phyloP scores from a whole-genome alignment of 1,284 basidiomycete genomes.

The Inonotus obliquus region DNA sequence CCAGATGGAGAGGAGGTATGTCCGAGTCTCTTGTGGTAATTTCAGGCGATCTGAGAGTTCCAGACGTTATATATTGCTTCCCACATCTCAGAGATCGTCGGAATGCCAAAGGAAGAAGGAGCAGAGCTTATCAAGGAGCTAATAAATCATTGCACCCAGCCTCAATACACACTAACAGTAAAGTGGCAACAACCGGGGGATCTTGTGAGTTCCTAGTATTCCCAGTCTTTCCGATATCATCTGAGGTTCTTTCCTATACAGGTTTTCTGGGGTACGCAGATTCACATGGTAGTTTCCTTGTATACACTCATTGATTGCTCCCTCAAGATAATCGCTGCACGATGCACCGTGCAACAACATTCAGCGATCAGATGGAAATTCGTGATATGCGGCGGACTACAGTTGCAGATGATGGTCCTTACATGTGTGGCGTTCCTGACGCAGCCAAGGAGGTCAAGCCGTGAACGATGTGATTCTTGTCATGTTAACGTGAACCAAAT shows the following conservation, averaged over 20 bases:
- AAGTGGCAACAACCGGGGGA: conserved; percentile 28
- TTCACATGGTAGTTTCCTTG: background rate
- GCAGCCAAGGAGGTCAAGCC: background rate
- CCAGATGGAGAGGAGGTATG: conserved; percentile 23
- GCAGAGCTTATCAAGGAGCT: conserved; percentile 26
- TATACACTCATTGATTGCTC: background rate
- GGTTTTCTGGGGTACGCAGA: conserved; percentile 20
- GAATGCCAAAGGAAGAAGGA: conserved; percentile 24
- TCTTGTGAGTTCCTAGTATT: conserved; percentile 19
- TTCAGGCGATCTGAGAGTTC: background rate
- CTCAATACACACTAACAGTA: conserved; percentile 24
- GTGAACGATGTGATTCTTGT: background rate
- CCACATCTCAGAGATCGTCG: conserved; percentile 26
- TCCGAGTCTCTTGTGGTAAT: background rate
- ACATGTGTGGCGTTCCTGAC: conserved; percentile 9
- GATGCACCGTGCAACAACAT: conserved; percentile 22
- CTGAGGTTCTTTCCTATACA: background rate
- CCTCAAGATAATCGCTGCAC: conserved; percentile 20
- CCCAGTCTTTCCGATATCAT: background rate
- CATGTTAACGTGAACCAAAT: background rate
- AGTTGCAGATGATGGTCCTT: conserved; percentile 21
- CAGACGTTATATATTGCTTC: conserved; percentile 27
- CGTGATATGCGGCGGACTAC: conserved; percentile 24
- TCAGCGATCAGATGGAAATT: conserved; percentile 22
- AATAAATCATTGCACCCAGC: conserved; percentile 25